Conservation (phyloP, 2,329 filamentous ascomycete species). For the Colletotrichum navitas region DNA sequence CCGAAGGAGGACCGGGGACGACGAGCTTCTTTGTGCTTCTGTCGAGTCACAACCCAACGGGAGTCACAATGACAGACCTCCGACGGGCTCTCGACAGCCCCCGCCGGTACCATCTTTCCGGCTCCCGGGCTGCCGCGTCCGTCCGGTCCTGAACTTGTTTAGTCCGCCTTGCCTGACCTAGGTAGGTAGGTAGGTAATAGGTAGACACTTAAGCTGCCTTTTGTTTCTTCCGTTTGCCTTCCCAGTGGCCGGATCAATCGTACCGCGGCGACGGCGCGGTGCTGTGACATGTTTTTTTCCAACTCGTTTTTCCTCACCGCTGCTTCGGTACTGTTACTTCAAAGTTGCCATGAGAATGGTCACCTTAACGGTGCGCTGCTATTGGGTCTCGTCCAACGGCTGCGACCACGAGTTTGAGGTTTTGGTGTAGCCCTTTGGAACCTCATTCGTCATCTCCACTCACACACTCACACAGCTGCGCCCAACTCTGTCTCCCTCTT, state of each 20-base stretch:
- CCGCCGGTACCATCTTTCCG: conserved; percentile 22
- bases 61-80: neutral
- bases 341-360: conserved; percentile 5
- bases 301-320: conserved; percentile 8
- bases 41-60: conserved; percentile 6
- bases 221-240: neutral
- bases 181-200: too few relatives aligned
- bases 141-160: conserved; percentile 8
- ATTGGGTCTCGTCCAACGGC: conserved; percentile 10
- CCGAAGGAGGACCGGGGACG: conserved; percentile 5
- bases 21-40: conserved; percentile 8
- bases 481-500: neutral
- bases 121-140: conserved; percentile 21
- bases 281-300: conserved; percentile 2
- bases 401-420: conserved; percentile 1
- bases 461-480: conserved; percentile 26
- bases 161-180: neutral
- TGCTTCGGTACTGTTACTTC: conserved; percentile 11
- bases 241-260: neutral
- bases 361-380: conserved; percentile 4
- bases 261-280: neutral
- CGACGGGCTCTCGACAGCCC: conserved; percentile 19
- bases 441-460: conserved; percentile 35
- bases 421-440: conserved; percentile 12
- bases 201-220: neutral